Evolutionary conservation across 495 filamentous ascomycete species (phyloP), one percentile per base, ranked within the genome.

Genomic region (Hypoxylon lienhwacheense): DNA sequence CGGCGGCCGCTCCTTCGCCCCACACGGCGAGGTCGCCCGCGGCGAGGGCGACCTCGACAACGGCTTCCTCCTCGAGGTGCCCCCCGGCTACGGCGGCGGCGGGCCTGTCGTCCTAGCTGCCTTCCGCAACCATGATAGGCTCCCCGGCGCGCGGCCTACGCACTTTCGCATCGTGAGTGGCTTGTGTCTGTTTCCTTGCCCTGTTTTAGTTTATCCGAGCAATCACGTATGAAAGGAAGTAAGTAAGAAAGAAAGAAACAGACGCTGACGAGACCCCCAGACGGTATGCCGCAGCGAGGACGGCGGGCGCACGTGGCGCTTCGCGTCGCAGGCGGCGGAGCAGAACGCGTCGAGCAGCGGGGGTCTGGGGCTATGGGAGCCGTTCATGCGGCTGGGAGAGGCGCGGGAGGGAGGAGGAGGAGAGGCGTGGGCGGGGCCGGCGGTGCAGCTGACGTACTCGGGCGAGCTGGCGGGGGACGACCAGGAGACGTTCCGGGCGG

Each of bases 101-200:
- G 5, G n/a, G 1, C 25, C 61, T 1, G 67, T 67, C 0, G 68
- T 86, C 8, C 74, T 86, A 0, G 77, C 74, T 3, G 82, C 82
- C 0, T 86, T 85, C 64, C 75, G 83, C n/a, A 85, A 86, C 63
- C 83, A 86, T 57, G 76, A 80, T 47, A 64, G 70, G 7, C 47
- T 68, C 15, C 65, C 21, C 22, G 39, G 48, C 3, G 64, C 68
- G 15, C 70, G 64, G 1, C 73, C 69, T 15, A 81, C 75, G 0
- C 71, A 77, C 59, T 85, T 79, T 69, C 82, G 82, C 17, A 85
- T 86, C 61, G 37, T 41, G 21, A 41, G 37, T 41, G 24, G 8
- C 8, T 5, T 26, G 8, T 26, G 8, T 26, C 24, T 24, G 14
- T 24, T 40, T 8, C 24, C 24, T 21, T 15, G 14, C 1, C 1